Evolutionary conservation across 2,329 filamentous ascomycete species (phyloP), one percentile per base, ranked within the genome.

Genomic region (Hymenoscyphus linearis): DNA sequence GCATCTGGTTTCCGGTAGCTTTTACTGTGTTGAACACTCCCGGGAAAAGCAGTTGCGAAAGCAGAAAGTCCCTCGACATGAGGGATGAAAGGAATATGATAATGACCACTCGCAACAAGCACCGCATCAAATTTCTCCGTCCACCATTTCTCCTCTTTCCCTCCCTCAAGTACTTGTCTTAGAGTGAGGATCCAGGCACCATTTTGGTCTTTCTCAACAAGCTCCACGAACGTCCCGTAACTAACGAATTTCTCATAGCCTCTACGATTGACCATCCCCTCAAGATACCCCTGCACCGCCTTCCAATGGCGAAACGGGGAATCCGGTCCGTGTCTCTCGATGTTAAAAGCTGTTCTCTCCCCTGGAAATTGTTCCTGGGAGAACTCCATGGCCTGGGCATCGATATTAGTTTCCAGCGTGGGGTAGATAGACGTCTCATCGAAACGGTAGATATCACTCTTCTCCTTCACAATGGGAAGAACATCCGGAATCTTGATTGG

Each of bases 61-160:
- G 76, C 75, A 9, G 76, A 70, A 2, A 90, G 77, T 0, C 88
- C 88, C 0, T 78, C 73, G 1, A 86, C 81, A 31, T 80, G 75
- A 0, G 88, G 88, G 1, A 90, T 76, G 56, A 81, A 82, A 0
- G 87, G 87, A 1, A 87, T 78, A 61, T 81, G 82, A 67, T 89
- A 90, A 71, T 90, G 87, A 0, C 88, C 88, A 26, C 80, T 83
- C 0, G 87, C 85, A 4, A 88, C 82, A 0, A 90, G 80, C 0
- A 90, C 77, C 0, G 85, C 84, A 68, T 90, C 87, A 63, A 95
- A 83, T 0, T 69, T 62, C 68, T 88, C 85, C 0, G 73, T 74
- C 85, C 85, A 87, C 84, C 85, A 88, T 62, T 81, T 80, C 66
- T 87, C 82, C 14, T 71, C 63, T 12, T 52, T 18, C 1, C 70